Conservation (phyloP, 2,329 filamentous ascomycete species). For the Neocatenulostroma microsporum region DNA sequence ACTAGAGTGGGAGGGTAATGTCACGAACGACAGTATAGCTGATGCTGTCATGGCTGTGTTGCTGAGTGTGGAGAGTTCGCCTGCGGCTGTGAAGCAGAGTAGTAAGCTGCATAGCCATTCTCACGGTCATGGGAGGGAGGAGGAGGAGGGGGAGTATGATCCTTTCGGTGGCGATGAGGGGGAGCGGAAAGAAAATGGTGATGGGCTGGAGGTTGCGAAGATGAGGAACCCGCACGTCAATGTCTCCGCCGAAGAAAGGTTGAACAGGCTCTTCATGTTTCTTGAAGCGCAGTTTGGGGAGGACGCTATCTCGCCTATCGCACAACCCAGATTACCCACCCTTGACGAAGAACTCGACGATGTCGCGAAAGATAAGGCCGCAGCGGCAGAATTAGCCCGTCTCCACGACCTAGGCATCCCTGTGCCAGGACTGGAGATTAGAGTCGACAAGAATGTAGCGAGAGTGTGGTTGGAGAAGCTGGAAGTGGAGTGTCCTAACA, state of each 20-base stretch:
- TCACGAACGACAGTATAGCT: conserved; percentile 96
- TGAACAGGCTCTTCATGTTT: conserved; percentile 86
- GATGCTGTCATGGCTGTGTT: conserved; percentile 92
- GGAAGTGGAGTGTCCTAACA: conserved; percentile 74
- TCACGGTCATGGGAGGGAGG: conserved; percentile 30
- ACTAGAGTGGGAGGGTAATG: conserved; percentile 95
- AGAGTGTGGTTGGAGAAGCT: conserved; percentile 87
- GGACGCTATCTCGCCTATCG: conserved; percentile 71
- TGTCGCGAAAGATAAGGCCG: conserved; percentile 46
- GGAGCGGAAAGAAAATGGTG: conserved; percentile 4
- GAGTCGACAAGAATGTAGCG: conserved; percentile 78
- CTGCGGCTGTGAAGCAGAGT: conserved; percentile 85
- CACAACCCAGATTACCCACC: conserved; percentile 54
- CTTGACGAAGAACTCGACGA: conserved; percentile 23
- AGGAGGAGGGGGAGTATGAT: conserved; percentile 6
- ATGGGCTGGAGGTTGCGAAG: conserved; percentile 17
- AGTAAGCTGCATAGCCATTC: conserved; percentile 43
- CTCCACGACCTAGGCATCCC: conserved; percentile 80
- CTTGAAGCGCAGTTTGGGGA: conserved; percentile 92
- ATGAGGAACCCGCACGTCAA: conserved; percentile 65
- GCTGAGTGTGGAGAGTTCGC: conserved; percentile 85
- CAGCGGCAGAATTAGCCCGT: conserved; percentile 62
- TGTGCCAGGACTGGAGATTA: conserved; percentile 79
- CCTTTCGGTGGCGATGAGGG: conserved; percentile 10
- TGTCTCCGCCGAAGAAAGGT: conserved; percentile 63